Base-by-base conservation (phyloP, 805 yeast species). In the Monosporozyma aquatica region DNA sequence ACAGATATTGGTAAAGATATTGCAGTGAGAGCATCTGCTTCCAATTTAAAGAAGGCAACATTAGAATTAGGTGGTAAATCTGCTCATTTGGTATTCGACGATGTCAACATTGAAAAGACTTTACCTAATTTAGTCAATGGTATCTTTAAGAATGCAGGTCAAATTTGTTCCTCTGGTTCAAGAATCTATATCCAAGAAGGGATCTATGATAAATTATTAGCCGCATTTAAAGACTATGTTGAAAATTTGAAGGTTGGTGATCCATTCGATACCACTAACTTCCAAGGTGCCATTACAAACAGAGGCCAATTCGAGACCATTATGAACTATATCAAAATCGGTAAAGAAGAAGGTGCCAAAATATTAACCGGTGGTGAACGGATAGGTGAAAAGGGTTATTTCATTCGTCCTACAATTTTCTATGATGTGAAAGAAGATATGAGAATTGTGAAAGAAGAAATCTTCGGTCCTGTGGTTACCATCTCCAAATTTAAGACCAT, bases 41-140 rank as follows among this genome's bases (percentile, higher is more conserved):
- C 84, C n/a, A 74, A 74, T 66, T 70, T 82, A 69, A 82, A 82
- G 74, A 82, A 82, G 68, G 82, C 81, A 41, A 81, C 90, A 39
- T 70, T 82, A 65, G 92, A 82, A 67, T 72, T 82, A 55, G 92
- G 92, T 65, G 92, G 92, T 65, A 82, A 82, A 64, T 80, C 87
- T 45, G 84, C 89, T 55, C 79, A 81, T 61, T 72, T 82, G 55
- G 79, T 82, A 33, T 82, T 82, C 58, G 69, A 74, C 51, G 92
- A 82, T 61, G 82, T 81, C 47, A 69, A 80, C 56, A 53, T 80
- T 45, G 71, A 72, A 33, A 62, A 62, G 47, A 68, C 79, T 49
- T 67, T 74, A 42, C 60, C 59, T 32, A 71, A 72, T 58, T 71
- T 81, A 54, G 69, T 77, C 41, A 65, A 72, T 39, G 87, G 87